phyloP scores from a whole-genome alignment of 768 basidiomycete species.

The Epithele typhae region DNA sequence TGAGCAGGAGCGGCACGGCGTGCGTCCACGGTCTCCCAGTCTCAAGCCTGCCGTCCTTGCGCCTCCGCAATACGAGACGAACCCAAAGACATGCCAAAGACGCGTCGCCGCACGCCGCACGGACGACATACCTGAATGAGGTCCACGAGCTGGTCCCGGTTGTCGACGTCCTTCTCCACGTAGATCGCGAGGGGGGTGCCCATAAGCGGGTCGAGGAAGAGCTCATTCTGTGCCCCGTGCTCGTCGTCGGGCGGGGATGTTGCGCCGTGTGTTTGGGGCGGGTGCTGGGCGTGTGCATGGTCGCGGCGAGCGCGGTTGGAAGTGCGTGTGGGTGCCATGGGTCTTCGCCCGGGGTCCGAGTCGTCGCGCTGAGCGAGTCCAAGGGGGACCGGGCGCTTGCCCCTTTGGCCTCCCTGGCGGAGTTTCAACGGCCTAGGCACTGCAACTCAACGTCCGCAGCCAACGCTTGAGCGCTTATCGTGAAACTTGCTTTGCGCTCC shows the following conservation, averaged over 20 bases:
- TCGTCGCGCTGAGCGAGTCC: slow-evolving; percentile 16
- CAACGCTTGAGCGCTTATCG: too few species aligned
- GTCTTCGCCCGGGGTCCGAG: slow-evolving; percentile 36
- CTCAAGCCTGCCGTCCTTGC: too few species aligned
- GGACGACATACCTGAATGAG: slow-evolving; percentile 56
- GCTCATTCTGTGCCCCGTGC: slow-evolving; percentile 34
- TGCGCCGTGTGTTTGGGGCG: slow-evolving; percentile 24
- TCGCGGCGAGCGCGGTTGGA: slow-evolving; percentile 45
- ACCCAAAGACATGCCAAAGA: too few species aligned
- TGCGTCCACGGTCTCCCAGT: too few species aligned
- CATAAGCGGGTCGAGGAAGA: slow-evolving; percentile 82
- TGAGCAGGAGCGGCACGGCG: too few species aligned
- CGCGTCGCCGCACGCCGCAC: slow-evolving; percentile 13
- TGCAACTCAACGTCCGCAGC: not conserved
- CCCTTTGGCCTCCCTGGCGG: slow-evolving; percentile 8
- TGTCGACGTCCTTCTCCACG: slow-evolving; percentile 75
- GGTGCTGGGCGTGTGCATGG: slow-evolving; percentile 27
- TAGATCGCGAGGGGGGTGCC: slow-evolving; percentile 72
- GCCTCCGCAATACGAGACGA: too few species aligned
- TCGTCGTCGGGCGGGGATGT: slow-evolving; percentile 2
- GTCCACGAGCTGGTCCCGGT: slow-evolving; percentile 59
- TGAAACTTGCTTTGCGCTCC: too few species aligned
- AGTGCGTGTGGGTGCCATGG: slow-evolving; percentile 76
- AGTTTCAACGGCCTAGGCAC: slow-evolving; percentile 10
- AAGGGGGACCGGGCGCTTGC: slow-evolving; percentile 16